These are phyloP conservation scores for Tephrocybe sp. DNA, from an alignment of 768 basidiomycete genomes.

Conservation along the genomic window DNA sequence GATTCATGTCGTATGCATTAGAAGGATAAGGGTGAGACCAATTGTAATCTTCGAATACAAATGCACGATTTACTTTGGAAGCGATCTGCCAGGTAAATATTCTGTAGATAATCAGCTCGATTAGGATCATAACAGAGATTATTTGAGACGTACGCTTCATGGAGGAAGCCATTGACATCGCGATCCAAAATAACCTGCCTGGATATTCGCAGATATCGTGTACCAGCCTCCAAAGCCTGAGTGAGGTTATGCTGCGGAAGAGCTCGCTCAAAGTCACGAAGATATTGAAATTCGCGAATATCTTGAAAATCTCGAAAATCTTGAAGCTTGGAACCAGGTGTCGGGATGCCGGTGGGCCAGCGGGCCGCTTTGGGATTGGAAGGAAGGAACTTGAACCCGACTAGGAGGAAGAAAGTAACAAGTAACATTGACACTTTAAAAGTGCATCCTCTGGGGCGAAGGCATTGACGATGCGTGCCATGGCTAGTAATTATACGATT, in stretches of 20 bases:
- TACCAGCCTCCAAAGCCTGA: slow-evolving; percentile 1
- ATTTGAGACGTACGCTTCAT: slow-evolving; percentile 48
- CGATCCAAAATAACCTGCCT: slow-evolving; percentile 49
- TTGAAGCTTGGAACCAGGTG: too few relatives aligned
- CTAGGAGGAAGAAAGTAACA: too few relatives aligned
- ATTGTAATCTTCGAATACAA: slow-evolving; percentile 59
- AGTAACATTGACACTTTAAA: too few relatives aligned
- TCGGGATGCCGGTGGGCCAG: too few relatives aligned
- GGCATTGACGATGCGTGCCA: too few relatives aligned
- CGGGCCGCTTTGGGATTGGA: too few relatives aligned
- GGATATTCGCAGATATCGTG: slow-evolving; percentile 44
- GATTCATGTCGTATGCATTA: slow-evolving; percentile 47
- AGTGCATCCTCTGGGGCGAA: too few relatives aligned
- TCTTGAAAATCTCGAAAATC: slow-evolving; percentile 9
- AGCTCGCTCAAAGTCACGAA: slow-evolving; percentile 14
- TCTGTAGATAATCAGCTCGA: slow-evolving; percentile 19
- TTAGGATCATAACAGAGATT: background rate
- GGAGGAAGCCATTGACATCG: slow-evolving; percentile 58
- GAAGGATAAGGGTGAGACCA: slow-evolving; percentile 55
- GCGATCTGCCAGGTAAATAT: slow-evolving; percentile 52
- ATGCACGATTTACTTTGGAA: slow-evolving; percentile 44
- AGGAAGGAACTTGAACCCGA: too few relatives aligned
- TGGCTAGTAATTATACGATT: too few relatives aligned
- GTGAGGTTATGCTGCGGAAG: slow-evolving; percentile 18
- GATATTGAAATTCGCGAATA: slow-evolving; percentile 15